Conservation (phyloP, 176 grass and related monocot species). For the Aegilops tauschii region DNA sequence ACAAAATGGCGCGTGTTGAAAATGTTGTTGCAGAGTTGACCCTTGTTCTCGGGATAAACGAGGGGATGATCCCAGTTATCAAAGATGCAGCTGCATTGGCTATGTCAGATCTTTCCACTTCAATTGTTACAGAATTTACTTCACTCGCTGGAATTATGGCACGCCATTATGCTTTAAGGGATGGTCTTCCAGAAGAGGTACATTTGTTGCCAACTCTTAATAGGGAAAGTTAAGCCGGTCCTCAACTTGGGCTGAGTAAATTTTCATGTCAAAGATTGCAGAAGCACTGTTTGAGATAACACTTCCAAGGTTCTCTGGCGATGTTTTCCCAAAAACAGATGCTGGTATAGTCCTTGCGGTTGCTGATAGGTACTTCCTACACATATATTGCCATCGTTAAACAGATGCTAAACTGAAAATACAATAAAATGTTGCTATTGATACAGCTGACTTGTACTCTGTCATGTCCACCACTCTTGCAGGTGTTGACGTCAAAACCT, state of each 20-base stretch:
- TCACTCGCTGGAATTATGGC: conserved; percentile 90
- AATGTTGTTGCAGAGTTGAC: conserved; percentile 50
- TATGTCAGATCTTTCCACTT: conserved; percentile 93
- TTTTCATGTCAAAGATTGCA: conserved; percentile 66
- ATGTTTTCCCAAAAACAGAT: conserved; percentile 84
- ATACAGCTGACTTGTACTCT: no score
- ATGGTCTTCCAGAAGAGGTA: conserved; percentile 64
- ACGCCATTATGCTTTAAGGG: conserved; percentile 86
- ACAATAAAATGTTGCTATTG: no score
- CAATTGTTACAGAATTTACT: conserved; percentile 92
- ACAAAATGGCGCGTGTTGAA: conserved; percentile 81
- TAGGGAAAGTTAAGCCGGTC: not conserved
- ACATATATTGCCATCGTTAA: not conserved
- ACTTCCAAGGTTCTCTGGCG: conserved; percentile 84
- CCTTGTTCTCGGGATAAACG: conserved; percentile 50
- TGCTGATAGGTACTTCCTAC: conserved; percentile 63
- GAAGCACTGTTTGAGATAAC: conserved; percentile 93
- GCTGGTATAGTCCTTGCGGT: conserved; percentile 76
- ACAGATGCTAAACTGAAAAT: not conserved
- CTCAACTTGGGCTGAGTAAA: conserved; percentile 32
- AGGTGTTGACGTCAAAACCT: conserved; percentile 40
- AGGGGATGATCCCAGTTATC: conserved; percentile 47
- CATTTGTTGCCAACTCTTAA: conserved; percentile 13
- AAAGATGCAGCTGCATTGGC: conserved; percentile 75
- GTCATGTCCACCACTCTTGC: no score